Evolutionary conservation across 2,329 filamentous ascomycete genomes (phyloP), one percentile per base, ranked within the genome.

Genomic region (Colletotrichum somersetense): DNA sequence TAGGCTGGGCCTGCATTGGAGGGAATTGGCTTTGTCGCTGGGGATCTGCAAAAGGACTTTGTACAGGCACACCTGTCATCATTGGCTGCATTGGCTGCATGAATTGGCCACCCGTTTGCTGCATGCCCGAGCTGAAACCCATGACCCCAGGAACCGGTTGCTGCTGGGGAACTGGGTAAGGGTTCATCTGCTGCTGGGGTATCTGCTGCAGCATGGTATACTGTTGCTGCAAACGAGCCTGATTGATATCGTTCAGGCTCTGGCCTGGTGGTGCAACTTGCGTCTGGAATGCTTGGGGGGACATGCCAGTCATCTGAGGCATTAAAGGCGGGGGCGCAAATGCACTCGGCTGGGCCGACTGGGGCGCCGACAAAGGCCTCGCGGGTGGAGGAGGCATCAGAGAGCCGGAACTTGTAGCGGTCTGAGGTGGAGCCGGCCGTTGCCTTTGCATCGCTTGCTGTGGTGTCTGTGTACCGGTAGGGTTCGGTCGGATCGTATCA

Each of bases 311-410:
- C 81, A 95, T 89, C 79, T 98, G 96, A 64, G 94, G 91, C 79
- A 95, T 92, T 75, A 98, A 83, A 20, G 93, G 91, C 62, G 93
- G 90, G 23, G 92, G 89, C 10, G 89, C 88, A 80, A 97, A 96
- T 5, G 86, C 88, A 80, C 88, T 95, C 57, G 91, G 90, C 78
- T 92, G 92, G 62, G 89, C 92, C 66, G 94, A 93, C 79, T 94
- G 93, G 35, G 96, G 96, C 50, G 96, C 96, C 52, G 96, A 98
- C 16, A 96, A 87, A 10, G 96, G 92, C 73, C 96, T 89, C 64
- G 91, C 89, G 14, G 95, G 94, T 23, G 93, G 85, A 35, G 89
- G 94, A 10, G 95, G 94, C 73, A 95, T 89, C 48, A 97, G 85
- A 23, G 90, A 89, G 50, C 89, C 84, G 75, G 89, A 86, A 55